Evolutionary conservation across 2,329 filamentous ascomycete genomes (phyloP), one percentile per base, ranked within the genome.

Genomic region (Diaporthe batatas): DNA sequence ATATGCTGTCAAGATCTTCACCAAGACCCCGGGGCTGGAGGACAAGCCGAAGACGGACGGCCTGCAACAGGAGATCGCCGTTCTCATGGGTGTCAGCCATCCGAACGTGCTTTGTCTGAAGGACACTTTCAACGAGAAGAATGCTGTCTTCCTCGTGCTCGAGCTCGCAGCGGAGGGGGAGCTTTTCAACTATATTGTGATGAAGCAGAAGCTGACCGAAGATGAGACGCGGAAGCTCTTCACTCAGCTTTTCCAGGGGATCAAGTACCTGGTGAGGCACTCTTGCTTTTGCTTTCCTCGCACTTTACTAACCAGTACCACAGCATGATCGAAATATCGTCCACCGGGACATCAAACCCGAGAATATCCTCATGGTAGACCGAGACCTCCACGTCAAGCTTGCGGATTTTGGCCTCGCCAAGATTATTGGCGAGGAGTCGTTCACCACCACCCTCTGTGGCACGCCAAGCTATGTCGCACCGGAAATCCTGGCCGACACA

Each of bases 261-360:
- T 98, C 76, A 98, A 98, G 81, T 98, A 99, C 81, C 81, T 99
- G 85, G 96, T 98, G 87, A 83, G 91, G 83, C 34, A 51, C 21
- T 47, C 58, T 16, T 2, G 53, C 18, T 6, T 25, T 36, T 58
- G 57, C 54, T 6, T 23, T n/a, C n/a, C 25, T 29, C 23, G 23
- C 25, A 25, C 2, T 47, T 16, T 67, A 49, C 80, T 85, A 65
- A 85, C 73, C 49, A 47, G 55, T 12, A 44, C 47, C 73, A 44
- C 74, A 98, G 96, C 96, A 99, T 81, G 96, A 98, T 74, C 93
- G 96, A 75, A 97, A 96, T 78, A 97, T 99, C 81, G 95, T 98
- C 6, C 96, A 99, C 81, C 93, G 96, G 72, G 96, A 99, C 78
- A 98, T 99, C 83, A 98, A 98, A 82, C 96, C 95, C 0, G 96